Conservation (phyloP, 495 filamentous ascomycete genomes). For the Trichoderma erinaceum region DNA sequence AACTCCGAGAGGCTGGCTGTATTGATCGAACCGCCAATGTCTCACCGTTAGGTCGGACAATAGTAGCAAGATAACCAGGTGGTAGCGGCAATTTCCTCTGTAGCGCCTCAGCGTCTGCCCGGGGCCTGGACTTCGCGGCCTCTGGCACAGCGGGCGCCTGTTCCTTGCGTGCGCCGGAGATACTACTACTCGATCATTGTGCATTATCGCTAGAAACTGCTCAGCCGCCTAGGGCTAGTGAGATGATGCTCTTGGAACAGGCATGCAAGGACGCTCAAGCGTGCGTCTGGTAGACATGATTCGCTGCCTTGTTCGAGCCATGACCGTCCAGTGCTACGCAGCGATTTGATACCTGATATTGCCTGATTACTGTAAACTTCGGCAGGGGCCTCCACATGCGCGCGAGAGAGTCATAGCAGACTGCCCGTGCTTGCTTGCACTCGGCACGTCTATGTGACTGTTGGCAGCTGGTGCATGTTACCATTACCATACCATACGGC, state of each 20-base stretch:
- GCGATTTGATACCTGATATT: neutral
- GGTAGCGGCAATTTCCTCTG: neutral
- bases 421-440: neutral
- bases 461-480: neutral
- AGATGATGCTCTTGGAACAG: too few relatives aligned
- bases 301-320: slow-evolving; percentile 1
- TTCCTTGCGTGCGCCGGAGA: too few relatives aligned
- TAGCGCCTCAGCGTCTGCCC: neutral
- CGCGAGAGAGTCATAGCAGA: too few relatives aligned
- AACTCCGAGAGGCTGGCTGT: slow-evolving; percentile 7
- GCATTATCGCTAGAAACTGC: too few relatives aligned
- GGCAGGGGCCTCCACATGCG: neutral
- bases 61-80: neutral
- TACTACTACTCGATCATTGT: too few relatives aligned
- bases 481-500: neutral
- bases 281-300: neutral
- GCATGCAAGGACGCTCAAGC: too few relatives aligned
- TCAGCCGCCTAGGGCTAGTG: too few relatives aligned
- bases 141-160: neutral
- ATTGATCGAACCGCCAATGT: neutral
- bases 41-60: neutral
- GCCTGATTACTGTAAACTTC: neutral
- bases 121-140: neutral
- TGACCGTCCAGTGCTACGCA: neutral
- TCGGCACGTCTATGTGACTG: neutral